These are phyloP conservation scores for Penicillium frequentans DNA, from an alignment of 2,329 filamentous ascomycete genomes.

Conservation along the genomic window DNA sequence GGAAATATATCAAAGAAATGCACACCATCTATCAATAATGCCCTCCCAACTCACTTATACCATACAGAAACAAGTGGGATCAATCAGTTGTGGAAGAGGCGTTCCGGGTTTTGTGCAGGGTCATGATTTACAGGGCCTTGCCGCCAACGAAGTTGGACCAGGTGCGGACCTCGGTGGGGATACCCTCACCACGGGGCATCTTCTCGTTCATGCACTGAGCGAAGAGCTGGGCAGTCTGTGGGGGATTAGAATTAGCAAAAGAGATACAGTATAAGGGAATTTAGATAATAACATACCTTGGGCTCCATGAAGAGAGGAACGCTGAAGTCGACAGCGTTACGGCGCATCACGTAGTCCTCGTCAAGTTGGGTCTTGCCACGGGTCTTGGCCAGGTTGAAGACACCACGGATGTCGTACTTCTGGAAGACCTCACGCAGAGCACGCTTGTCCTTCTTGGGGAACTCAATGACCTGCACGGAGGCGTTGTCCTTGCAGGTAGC, in stretches of 20 bases:
- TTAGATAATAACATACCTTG: conserved; percentile 63
- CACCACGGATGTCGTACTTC: conserved; percentile 93
- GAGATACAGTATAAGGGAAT: neutral
- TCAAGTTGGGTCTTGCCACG: conserved; percentile 82
- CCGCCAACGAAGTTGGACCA: conserved; percentile 96
- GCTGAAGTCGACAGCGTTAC: conserved; percentile 97
- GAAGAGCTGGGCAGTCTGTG: conserved; percentile 88
- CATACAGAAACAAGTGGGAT: neutral
- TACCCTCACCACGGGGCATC: conserved; percentile 81
- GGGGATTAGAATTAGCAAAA: conserved; percentile 12
- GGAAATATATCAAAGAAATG: conserved; percentile 20
- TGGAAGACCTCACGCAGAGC: conserved; percentile 91
- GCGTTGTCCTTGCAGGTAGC: conserved; percentile 65
- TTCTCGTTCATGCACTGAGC: conserved; percentile 97
- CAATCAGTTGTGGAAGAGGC: neutral
- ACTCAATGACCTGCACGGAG: conserved; percentile 86
- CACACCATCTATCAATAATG: conserved; percentile 34
- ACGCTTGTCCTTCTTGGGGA: conserved; percentile 94
- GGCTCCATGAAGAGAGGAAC: conserved; percentile 98
- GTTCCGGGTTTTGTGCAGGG: conserved; percentile 19
- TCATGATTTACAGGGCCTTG: conserved; percentile 44
- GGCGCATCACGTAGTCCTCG: conserved; percentile 96
- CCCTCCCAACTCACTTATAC: conserved; percentile 17
- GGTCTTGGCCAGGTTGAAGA: conserved; percentile 88
- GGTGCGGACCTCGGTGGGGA: conserved; percentile 84